Percentiles rank a stretch among this genome's conserved stretches.
Conservation (phyloP, 768 basidiomycete species). For the Flagelloscypha sp. region DNA sequence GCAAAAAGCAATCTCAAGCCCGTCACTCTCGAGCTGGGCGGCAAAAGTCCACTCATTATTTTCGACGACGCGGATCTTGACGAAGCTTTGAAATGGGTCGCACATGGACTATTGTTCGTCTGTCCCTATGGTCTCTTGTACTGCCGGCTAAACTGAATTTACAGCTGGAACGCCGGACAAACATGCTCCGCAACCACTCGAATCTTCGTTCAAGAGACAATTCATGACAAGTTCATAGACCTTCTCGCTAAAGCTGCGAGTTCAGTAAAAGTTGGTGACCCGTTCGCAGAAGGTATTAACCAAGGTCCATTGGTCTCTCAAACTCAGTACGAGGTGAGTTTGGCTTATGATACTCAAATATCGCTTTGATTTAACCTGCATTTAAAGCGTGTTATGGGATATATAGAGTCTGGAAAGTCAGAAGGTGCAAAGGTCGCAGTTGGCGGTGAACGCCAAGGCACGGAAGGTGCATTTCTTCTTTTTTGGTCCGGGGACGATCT, state of each 20-base stretch:
- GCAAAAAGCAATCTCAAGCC: conserved; percentile 54
- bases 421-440: conserved; percentile 55
- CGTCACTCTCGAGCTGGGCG: conserved; percentile 50
- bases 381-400: conserved; percentile 67
- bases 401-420: conserved; percentile 67
- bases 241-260: conserved; percentile 28
- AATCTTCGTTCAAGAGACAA: conserved; percentile 45
- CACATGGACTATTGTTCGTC: conserved; percentile 65
- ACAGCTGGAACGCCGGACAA: too few relatives aligned
- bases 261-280: conserved; percentile 31
- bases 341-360: neutral
- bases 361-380: conserved; percentile 1
- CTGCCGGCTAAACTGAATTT: too few relatives aligned
- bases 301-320: conserved; percentile 51
- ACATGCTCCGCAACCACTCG: conserved; percentile 47
- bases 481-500: too few relatives aligned
- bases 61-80: conserved; percentile 28
- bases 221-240: conserved; percentile 51
- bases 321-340: conserved; percentile 52
- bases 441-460: conserved; percentile 54
- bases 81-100: conserved; percentile 64
- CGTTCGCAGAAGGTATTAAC: conserved; percentile 31
- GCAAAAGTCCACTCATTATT: conserved; percentile 38
- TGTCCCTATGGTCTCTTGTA: too few relatives aligned
- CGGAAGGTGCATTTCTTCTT: too few relatives aligned